Conservation (phyloP, 148 eudicot genomes). For the Cornus florida region DNA sequence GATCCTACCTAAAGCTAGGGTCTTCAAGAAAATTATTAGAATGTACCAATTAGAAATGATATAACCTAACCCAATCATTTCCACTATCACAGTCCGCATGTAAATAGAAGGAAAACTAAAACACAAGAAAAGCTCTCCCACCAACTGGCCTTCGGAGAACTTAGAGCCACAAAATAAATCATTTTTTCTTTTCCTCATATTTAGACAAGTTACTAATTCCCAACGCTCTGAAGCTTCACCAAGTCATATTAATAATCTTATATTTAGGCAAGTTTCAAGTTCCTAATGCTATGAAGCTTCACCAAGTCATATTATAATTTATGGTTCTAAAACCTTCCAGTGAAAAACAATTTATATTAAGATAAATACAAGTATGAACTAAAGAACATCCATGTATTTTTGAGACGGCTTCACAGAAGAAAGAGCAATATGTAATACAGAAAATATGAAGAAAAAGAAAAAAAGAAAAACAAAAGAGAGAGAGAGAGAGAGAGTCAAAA, state of each 20-base stretch:
- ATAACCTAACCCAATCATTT: background rate
- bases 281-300: background rate
- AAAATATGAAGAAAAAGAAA: no score
- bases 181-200: background rate
- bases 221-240: background rate
- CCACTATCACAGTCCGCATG: background rate
- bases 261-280: background rate
- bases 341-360: background rate
- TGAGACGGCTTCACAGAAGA: background rate
- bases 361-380: background rate
- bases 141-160: background rate
- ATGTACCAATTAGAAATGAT: no score
- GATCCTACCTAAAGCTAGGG: background rate
- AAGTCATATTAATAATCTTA: background rate
- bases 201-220: background rate
- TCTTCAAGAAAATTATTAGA: background rate
- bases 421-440: background rate
- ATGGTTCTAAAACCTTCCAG: background rate
- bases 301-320: background rate
- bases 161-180: background rate
- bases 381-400: background rate
- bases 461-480: background rate
- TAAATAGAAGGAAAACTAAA: background rate
- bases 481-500: slow-evolving; percentile 3
- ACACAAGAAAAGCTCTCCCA: background rate